Base-by-base conservation (phyloP, 2,329 filamentous ascomycete genomes). In the Thielaviopsis cerberus region DNA sequence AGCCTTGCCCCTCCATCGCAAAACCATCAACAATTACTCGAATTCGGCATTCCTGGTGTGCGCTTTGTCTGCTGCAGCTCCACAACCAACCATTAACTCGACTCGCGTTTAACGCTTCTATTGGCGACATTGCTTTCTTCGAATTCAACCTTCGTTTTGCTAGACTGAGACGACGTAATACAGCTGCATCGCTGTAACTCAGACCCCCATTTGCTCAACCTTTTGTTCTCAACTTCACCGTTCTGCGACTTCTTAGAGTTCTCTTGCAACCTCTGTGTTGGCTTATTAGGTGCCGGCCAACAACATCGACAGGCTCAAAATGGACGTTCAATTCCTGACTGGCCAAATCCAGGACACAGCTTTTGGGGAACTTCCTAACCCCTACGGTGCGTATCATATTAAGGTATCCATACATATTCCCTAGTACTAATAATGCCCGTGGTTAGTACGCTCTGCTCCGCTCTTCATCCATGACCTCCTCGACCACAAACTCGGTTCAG, bases 381-480 rank as follows among this genome's bases (percentile, higher is more conserved):
- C 62, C 23, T 62, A 62, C 27, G 58, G 62, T 62, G 50, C 45
- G 57, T 41, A 8, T 20, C 17, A 22, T 53, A 13, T 26, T 45
- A 37, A 20, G 4, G 13, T 55, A 17, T 54, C 34, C 45, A 24
- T 17, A 22, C 41, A 48, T 8, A 10, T 10, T 41, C 5, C 11
- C 5, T 20, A 48, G 22, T 5, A 48, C 41, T 48, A 48, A 48
- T 11, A 22, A 20, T 48, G n/a, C 17, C 41, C 22, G n/a, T 48
- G 8, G 10, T n/a, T 53, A 63, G 62, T 51, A 30, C 57, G 62
- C 20, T 62, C 62, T 23, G 57, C 59, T 1, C 62, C 62, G 2
- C 57, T 63, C 17, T 59, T 63, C 51, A 56, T 63, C 17, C 59
- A 63, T 48, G 62, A 63, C 48, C 55, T 63, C 13, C 61, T 63